phyloP scores from a whole-genome alignment of 2,329 filamentous ascomycete species.

The Neofusicoccum umdonicola region DNA sequence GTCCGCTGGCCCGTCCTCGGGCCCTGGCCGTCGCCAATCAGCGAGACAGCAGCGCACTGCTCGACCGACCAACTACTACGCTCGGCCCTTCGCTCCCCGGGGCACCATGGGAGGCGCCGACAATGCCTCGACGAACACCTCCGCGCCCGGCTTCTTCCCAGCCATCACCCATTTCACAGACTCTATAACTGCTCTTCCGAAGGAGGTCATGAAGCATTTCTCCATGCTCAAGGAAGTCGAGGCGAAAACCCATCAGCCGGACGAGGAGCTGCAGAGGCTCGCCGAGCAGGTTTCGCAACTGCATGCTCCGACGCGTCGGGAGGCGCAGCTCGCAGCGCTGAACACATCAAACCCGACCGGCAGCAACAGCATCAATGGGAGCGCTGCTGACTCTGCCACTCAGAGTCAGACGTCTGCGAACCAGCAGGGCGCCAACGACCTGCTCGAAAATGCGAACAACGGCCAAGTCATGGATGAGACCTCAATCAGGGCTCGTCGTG shows the following conservation, averaged over 20 bases:
- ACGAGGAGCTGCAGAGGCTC: constrained; percentile 76
- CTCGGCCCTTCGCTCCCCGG: constrained; percentile 44
- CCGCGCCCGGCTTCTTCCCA: constrained; percentile 58
- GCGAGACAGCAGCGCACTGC: constrained; percentile 47
- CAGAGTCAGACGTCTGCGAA: constrained; percentile 23
- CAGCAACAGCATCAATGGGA: constrained; percentile 41
- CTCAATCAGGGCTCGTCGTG: constrained; percentile 64
- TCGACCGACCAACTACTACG: constrained; percentile 52
- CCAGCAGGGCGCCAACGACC: constrained; percentile 25
- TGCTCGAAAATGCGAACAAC: constrained; percentile 23
- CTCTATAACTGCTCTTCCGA: constrained; percentile 85
- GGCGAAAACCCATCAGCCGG: constrained; percentile 88
- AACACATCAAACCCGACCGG: constrained; percentile 36
- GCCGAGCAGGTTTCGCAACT: constrained; percentile 60
- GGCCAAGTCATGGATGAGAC: constrained; percentile 28
- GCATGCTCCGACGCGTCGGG: constrained; percentile 38
- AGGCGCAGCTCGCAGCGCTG: constrained; percentile 26
- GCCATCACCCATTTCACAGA: constrained; percentile 79
- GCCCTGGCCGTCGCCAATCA: constrained; percentile 34
- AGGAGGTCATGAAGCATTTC: constrained; percentile 93
- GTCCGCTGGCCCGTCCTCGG: background rate
- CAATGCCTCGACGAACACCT: constrained; percentile 36
- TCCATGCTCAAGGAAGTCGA: constrained; percentile 96
- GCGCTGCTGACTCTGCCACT: constrained; percentile 34
- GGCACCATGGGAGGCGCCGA: constrained; percentile 35